Base-by-base conservation (phyloP, 768 basidiomycete species). In the Naganishia antarctica region DNA sequence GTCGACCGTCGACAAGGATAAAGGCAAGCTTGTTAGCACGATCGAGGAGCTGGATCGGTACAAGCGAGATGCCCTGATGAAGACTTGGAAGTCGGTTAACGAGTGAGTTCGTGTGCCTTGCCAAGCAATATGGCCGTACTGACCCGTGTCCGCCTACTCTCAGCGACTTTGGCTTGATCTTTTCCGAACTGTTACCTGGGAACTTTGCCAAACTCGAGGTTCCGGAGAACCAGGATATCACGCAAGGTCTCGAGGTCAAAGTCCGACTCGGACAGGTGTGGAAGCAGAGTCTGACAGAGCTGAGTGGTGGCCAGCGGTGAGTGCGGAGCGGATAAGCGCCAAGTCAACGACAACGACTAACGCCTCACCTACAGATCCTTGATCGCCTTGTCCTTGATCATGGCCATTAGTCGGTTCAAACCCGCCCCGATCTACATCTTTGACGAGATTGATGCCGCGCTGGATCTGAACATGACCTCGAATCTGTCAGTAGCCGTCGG, bases 391-490 rank as follows among this genome's bases (percentile, higher is more conserved):
- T 98, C 94, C 13, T 83, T 99, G 41, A 98, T 98, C 80, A 94
- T 99, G 92, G 89, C 96, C 0, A 84, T 99, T 18, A 85, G 98
- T n/a, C 92, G 97, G 76, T 97, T 97, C 83, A 97, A 97, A 74
- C 93, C 94, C 8, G 93, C 94, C 16, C 94, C 92, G 2, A 92
- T 98, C 91, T 98, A 98, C 78, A 99, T 99, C 74, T 84, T 99
- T 9, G 96, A 99, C 79, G 96, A 99, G 79, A 94, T 99, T 68
- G 96, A 98, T 77, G 93, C 96, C 0, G 94, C 94, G 8, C 83
- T 98, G 28, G 96, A 99, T 78, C 80, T 98, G 13, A 93, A 91
- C 29, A 91, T 94, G 70, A 94, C 64, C 28, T 50, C 57, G 21
- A 60, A 60, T n/a, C 31, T 65, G 64, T 60, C 15, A 60, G 64